phyloP scores from a whole-genome alignment of 2,329 filamentous ascomycete species.

The Pezicula radicicola region DNA sequence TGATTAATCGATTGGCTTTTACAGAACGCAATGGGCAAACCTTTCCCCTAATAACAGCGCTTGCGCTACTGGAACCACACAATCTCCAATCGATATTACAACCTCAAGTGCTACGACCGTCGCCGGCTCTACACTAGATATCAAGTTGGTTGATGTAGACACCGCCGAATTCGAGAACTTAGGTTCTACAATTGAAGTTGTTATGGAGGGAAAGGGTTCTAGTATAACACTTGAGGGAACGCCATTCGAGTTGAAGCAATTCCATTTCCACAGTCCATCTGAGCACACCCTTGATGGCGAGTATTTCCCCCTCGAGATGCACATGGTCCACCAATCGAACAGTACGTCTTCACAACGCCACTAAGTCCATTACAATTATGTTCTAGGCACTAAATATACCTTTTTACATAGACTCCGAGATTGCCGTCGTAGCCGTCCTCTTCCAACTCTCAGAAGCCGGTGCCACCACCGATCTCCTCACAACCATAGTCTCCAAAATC shows the following conservation, averaged over 20 bases:
- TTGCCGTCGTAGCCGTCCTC: conserved; percentile 31
- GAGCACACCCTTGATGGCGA: conserved; percentile 51
- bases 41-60: conserved; percentile 8
- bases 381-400: not conserved
- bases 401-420: conserved; percentile 8
- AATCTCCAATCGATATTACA: conserved; percentile 16
- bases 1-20: conserved; percentile 1
- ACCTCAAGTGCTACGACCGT: conserved; percentile 2
- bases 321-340: conserved; percentile 36
- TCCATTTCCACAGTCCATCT: conserved; percentile 59
- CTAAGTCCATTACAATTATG: too few relatives aligned
- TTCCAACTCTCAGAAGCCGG: conserved; percentile 35
- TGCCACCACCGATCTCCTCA: conserved; percentile 34
- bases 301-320: conserved; percentile 37
- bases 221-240: conserved; percentile 7
- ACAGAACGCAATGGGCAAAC: conserved; percentile 9
- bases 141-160: conserved; percentile 10
- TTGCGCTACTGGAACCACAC: conserved; percentile 10
- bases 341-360: conserved; percentile 11
- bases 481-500: conserved; percentile 28
- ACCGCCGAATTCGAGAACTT: conserved; percentile 16
- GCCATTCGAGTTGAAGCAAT: conserved; percentile 35
- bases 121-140: conserved; percentile 2
- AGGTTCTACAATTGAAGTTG: conserved; percentile 17
- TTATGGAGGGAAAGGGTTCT: conserved; percentile 14